Evolutionary conservation across 805 yeast species (phyloP).

Genomic region (Debaryomyces castellii): DNA sequence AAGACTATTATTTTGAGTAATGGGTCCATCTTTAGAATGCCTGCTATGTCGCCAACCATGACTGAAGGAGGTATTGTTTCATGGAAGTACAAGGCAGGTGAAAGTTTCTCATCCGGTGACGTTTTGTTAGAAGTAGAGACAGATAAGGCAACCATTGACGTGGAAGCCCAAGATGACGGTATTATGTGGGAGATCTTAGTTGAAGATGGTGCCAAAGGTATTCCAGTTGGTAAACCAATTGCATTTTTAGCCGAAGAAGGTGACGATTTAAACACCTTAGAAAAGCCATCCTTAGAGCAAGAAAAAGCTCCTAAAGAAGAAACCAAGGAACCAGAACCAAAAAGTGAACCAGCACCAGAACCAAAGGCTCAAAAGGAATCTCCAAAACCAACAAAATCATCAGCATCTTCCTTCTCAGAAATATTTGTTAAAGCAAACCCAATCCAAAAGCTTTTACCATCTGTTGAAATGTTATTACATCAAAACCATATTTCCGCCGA

Average conservation of each 20-base stretch:
- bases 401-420: constrained; percentile 2
- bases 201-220: constrained; percentile 74
- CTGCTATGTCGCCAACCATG: constrained; percentile 99
- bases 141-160: constrained; percentile 80
- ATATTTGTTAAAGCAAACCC: constrained; percentile 55
- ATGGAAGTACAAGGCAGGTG: constrained; percentile 81
- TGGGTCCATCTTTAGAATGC: constrained; percentile 73
- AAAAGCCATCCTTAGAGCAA: constrained; percentile 49
- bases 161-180: constrained; percentile 92
- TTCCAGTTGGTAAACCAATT: constrained; percentile 86
- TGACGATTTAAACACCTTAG: constrained; percentile 71
- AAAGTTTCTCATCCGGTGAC: constrained; percentile 77
- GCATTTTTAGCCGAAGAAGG: constrained; percentile 86
- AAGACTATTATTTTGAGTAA: constrained; percentile 14
- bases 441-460: constrained; percentile 69
- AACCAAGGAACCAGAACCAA: constrained; percentile 11
- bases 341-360: constrained; percentile 9
- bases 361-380: constrained; percentile 9
- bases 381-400: constrained; percentile 5
- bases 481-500: constrained; percentile 60
- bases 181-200: constrained; percentile 69
- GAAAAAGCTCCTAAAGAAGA: constrained; percentile 17
- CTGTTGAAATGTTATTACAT: constrained; percentile 67
- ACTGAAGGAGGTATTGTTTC: constrained; percentile 88
- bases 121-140: constrained; percentile 80